Evolutionary conservation across 2,329 filamentous ascomycete species (phyloP).

Genomic region (Fusarium decemcellulare): DNA sequence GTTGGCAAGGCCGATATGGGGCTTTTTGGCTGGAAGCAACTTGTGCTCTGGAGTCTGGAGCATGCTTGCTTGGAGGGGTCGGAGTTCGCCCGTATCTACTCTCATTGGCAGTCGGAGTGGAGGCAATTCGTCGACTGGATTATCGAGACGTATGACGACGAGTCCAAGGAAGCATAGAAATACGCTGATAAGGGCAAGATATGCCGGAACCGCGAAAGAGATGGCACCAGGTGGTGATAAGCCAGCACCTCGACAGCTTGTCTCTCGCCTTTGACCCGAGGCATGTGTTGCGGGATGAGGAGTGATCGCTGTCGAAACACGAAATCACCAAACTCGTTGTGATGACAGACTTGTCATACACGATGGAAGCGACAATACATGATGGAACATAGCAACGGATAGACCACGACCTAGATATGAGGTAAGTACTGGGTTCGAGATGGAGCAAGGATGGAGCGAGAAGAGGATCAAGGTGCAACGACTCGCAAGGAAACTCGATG

Average conservation of each 20-base stretch:
- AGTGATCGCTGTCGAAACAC: not conserved
- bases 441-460: not conserved
- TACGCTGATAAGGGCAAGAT: not conserved
- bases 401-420: not conserved
- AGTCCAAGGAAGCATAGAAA: conserved; percentile 11
- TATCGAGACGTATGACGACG: conserved; percentile 56
- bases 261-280: not conserved
- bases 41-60: conserved; percentile 73
- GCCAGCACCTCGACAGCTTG: not conserved
- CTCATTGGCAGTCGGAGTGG: conserved; percentile 71
- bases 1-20: conserved; percentile 77
- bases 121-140: conserved; percentile 69
- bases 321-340: not conserved
- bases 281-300: not conserved
- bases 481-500: not conserved
- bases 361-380: not conserved
- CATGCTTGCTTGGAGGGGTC: conserved; percentile 67
- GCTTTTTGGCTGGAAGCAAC: conserved; percentile 79
- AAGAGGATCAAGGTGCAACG: not conserved
- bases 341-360: not conserved
- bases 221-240: not conserved
- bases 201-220: not conserved
- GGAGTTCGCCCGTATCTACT: conserved; percentile 55
- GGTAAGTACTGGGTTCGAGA: not conserved
- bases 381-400: not conserved